Evolutionary conservation across 257 asterid genomes (phyloP).

Genomic region (Lavandula angustifolia): DNA sequence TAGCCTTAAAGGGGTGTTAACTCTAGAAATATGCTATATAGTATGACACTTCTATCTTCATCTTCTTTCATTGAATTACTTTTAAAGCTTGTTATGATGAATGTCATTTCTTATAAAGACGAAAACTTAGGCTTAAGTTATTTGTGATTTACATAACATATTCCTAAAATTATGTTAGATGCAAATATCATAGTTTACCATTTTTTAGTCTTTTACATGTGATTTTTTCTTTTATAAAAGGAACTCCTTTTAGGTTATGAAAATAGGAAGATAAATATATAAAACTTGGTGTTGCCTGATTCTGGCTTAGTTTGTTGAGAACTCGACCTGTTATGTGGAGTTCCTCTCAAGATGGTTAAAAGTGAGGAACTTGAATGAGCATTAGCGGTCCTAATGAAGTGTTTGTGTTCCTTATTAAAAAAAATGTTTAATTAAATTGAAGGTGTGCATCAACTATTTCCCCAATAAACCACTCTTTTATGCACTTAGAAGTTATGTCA

Average conservation of each 20-base stretch:
- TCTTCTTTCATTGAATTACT: neutral
- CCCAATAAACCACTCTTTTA: conserved; percentile 4
- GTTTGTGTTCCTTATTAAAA: conserved; percentile 5
- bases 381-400: conserved; percentile 13
- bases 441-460: conserved; percentile 5
- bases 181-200: conserved; percentile 3
- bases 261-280: neutral
- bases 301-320: neutral
- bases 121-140: too few relatives aligned
- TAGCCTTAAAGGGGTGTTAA: neutral
- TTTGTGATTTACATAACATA: too few relatives aligned
- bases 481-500: conserved; percentile 9
- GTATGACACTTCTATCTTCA: neutral
- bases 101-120: neutral
- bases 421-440: conserved; percentile 10
- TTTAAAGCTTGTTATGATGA: neutral
- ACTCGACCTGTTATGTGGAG: neutral
- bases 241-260: neutral
- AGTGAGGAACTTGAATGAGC: neutral
- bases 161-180: neutral
- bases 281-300: neutral
- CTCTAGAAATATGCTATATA: neutral
- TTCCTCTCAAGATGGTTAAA: conserved; percentile 27
- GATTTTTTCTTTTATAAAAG: neutral
- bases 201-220: neutral